Evolutionary conservation across 2,329 filamentous ascomycete species (phyloP).

Genomic region (Fusarium mangiferae): DNA sequence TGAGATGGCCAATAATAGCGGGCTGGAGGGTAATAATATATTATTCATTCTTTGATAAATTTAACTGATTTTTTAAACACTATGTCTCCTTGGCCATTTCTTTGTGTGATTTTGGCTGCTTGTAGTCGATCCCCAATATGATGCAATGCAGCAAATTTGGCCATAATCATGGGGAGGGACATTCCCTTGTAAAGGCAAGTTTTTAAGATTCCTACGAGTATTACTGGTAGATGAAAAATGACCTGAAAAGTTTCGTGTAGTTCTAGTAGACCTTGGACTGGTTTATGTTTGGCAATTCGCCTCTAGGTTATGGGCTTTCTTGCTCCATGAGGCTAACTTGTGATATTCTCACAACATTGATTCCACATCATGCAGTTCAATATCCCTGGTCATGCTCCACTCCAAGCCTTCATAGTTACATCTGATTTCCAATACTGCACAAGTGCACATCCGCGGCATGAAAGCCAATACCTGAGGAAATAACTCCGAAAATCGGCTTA

Average conservation of each 20-base stretch:
- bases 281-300: not conserved
- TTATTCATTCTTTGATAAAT: not conserved
- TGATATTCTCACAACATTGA: not conserved
- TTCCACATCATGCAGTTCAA: slow-evolving; percentile 8
- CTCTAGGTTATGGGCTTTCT: not conserved
- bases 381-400: not conserved
- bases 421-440: not conserved
- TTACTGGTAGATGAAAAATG: not conserved
- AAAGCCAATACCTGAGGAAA: not conserved
- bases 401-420: not conserved
- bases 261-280: not conserved
- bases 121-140: not conserved
- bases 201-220: not conserved
- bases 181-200: not conserved
- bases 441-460: not conserved
- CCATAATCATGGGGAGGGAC: not conserved
- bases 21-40: not conserved
- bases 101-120: not conserved
- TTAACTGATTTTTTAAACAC: not conserved
- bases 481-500: slow-evolving; percentile 36
- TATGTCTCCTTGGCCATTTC: not conserved
- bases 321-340: not conserved
- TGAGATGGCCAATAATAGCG: not conserved
- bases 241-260: not conserved
- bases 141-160: not conserved